A percentile compares a stretch with the other conserved stretches of the same genome.
Evolutionary conservation across 176 grass and related monocot species (phyloP).

Genomic region (Zea luxurians): DNA sequence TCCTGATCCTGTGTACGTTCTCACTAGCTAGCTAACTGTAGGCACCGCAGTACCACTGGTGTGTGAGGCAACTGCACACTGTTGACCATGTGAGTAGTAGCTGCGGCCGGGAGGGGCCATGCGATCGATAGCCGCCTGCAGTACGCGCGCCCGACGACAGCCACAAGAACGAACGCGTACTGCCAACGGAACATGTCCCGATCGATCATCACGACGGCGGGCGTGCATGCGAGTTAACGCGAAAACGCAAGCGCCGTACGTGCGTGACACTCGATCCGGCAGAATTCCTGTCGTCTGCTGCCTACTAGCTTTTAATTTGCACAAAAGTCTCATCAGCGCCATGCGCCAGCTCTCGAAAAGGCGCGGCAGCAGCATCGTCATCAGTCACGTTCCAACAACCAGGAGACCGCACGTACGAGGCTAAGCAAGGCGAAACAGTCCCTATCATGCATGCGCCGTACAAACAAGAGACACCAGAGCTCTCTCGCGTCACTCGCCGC

Average conservation of each 20-base stretch:
- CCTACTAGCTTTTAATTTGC: not conserved
- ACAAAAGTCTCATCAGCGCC: slow-evolving; percentile 35
- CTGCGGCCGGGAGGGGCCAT: not conserved
- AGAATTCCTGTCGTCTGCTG: slow-evolving; percentile 46
- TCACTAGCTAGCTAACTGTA: not conserved
- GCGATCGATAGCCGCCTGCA: not conserved
- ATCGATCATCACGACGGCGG: slow-evolving; percentile 33
- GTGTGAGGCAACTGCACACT: not conserved
- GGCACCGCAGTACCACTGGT: not conserved
- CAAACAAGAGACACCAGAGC: not conserved
- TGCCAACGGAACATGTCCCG: not conserved
- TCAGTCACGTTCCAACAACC: not conserved
- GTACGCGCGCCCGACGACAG: not conserved
- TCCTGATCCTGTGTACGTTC: slow-evolving; percentile 5
- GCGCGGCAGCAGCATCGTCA: too few relatives aligned
- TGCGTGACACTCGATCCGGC: slow-evolving; percentile 35
- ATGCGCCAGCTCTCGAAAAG: slow-evolving; percentile 1
- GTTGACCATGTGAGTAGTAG: slow-evolving; percentile 28
- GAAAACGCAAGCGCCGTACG: slow-evolving; percentile 29
- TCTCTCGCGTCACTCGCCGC: not conserved
- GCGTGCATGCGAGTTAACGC: slow-evolving; percentile 37
- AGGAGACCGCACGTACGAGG: slow-evolving; percentile 20
- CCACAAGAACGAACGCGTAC: not conserved
- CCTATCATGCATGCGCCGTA: not conserved
- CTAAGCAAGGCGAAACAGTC: not conserved